Base-by-base conservation (phyloP, 1,139 yeast genomes). In the Entelexis paramagnoliae region DNA sequence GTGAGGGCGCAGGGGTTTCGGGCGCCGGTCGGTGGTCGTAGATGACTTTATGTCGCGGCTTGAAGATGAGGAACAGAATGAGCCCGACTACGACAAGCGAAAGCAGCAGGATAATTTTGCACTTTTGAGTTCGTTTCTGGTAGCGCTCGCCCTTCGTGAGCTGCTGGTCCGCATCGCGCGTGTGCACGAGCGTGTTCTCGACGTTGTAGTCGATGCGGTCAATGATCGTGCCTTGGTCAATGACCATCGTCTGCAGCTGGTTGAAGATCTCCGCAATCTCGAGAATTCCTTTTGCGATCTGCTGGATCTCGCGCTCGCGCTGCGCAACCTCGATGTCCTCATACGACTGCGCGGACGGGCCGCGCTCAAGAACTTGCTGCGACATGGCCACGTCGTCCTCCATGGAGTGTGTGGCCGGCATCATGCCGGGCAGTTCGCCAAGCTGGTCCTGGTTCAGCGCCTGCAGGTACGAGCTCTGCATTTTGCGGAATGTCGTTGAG, bases 191-290 rank as follows among this genome's bases (percentile, higher is more conserved):
- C 33, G 95, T 83, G 57, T 79, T 81, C 56, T 83, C 84, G 55
- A 93, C 71, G 64, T 93, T 91, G 67, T 89, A 89, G 67, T 88
- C 98, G 52, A 91, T 89, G 59, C 97, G 72, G 66, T 91, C 98
- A 54, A 91, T 73, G 45, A 91, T 74, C 0, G 96, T 87, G 2
- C 98, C 98, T 67, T 91, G 98, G 63, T 93, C 97, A 54, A 91
- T 85, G 48, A 91, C 88, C 74, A 93, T 74, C 32, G 80, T 78
- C 62, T 93, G 97, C 77, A 91, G 78, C 63, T 93, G 97, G 64
- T 85, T 83, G 70, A 91, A 91, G 51, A 93, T 91, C 2, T 93
- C 87, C 43, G 93, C 84, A 2, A 91, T 84, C 66, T 91, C 99
- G 33, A 91, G 71, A 42, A 91, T 94, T 44, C 96, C 96, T 73